Conservation (phyloP, 2,329 filamentous ascomycete species). For the Sporothrix dimorphospora region DNA sequence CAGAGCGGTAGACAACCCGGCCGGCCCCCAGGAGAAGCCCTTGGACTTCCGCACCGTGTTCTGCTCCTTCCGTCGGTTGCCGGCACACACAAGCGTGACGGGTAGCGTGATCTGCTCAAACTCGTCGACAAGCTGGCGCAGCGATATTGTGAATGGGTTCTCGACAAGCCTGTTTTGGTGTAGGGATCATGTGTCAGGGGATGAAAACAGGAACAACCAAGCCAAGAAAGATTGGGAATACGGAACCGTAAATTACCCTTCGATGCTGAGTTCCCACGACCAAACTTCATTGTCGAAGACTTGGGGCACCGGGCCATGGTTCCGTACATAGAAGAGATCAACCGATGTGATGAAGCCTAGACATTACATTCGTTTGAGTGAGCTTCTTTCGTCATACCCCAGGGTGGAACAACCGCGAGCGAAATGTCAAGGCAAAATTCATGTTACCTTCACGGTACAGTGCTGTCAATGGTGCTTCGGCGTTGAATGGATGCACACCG, state of each 20-base stretch:
- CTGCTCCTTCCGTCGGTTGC: constrained; percentile 90
- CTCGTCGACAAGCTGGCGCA: constrained; percentile 71
- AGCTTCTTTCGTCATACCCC: not conserved
- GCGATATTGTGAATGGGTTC: constrained; percentile 70
- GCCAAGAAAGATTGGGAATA: not conserved
- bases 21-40: constrained; percentile 91
- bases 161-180: constrained; percentile 61
- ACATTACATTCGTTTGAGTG: not conserved
- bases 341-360: constrained; percentile 81
- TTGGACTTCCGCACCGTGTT: constrained; percentile 89
- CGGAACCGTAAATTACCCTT: constrained; percentile 54
- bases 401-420: not conserved
- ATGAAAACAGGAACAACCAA: not conserved
- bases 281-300: constrained; percentile 73
- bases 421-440: not conserved
- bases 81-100: constrained; percentile 87
- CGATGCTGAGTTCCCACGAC: constrained; percentile 80
- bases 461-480: constrained; percentile 78
- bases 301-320: constrained; percentile 81
- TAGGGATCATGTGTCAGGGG: not conserved
- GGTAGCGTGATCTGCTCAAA: constrained; percentile 85
- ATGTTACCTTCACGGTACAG: constrained; percentile 63
- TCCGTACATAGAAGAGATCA: constrained; percentile 88
- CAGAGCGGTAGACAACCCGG: constrained; percentile 81
- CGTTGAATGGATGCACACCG: constrained; percentile 88